Conservation (phyloP, 352 stramenopile species). For the Chrysophaeum taylorii region DNA sequence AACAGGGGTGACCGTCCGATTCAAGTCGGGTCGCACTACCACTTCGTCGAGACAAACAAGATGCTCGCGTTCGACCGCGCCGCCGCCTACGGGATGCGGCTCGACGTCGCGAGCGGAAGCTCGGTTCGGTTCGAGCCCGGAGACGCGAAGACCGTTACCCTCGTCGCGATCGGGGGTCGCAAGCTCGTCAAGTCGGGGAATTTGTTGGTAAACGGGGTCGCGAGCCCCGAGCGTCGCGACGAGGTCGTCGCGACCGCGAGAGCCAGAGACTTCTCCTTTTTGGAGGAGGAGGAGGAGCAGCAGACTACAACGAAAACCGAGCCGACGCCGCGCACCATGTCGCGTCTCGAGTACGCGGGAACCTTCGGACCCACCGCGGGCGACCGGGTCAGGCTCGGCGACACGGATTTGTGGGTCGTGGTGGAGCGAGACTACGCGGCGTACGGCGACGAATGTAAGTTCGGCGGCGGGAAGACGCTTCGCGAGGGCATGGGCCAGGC, state of each 20-base stretch:
- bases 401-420: conserved; percentile 75
- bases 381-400: conserved; percentile 80
- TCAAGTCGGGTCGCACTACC: conserved; percentile 85
- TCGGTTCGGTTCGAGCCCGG: conserved; percentile 89
- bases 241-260: conserved; percentile 47
- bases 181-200: conserved; percentile 71
- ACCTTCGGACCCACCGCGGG: conserved; percentile 82
- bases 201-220: conserved; percentile 63
- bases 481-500: conserved; percentile 61
- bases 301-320: conserved; percentile 11
- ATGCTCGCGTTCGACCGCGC: conserved; percentile 83
- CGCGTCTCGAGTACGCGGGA: conserved; percentile 64
- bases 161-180: conserved; percentile 79
- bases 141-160: conserved; percentile 83
- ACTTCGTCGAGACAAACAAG: conserved; percentile 88
- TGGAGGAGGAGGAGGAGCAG: conserved; percentile 12
- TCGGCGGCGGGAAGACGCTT: conserved; percentile 82
- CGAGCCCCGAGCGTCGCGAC: conserved; percentile 31
- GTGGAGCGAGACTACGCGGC: conserved; percentile 65
- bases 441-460: conserved; percentile 83
- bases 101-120: conserved; percentile 83
- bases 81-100: conserved; percentile 70
- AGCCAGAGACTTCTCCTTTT: conserved; percentile 24
- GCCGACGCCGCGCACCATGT: too few species aligned
- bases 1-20: conserved; percentile 89